phyloP scores from a whole-genome alignment of 176 grass and related monocot species.

The Phoenix roebelenii region DNA sequence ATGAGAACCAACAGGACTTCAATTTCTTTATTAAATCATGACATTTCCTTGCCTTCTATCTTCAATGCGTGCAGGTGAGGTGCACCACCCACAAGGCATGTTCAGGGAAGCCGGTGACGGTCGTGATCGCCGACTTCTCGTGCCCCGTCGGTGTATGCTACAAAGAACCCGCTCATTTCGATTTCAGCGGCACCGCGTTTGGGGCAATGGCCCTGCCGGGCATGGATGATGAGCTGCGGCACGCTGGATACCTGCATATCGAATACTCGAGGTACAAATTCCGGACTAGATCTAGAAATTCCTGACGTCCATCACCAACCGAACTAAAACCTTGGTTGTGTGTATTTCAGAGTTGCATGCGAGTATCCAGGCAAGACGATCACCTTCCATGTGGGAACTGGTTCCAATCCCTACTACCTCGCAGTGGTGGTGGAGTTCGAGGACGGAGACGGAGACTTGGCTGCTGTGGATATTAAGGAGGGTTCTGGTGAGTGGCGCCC shows the following conservation, averaged over 20 bases:
- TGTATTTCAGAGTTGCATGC: constrained; percentile 44
- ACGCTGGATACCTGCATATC: constrained; percentile 39
- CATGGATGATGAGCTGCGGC: constrained; percentile 42
- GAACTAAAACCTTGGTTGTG: too few species aligned
- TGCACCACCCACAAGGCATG: constrained; percentile 39
- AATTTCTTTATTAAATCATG: too few species aligned
- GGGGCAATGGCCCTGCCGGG: constrained; percentile 57
- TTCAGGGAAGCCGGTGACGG: constrained; percentile 55
- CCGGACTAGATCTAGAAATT: too few species aligned
- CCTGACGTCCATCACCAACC: too few species aligned
- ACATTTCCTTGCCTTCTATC: constrained; percentile 8
- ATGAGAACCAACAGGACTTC: too few species aligned
- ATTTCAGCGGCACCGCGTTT: constrained; percentile 80
- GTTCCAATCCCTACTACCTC: constrained; percentile 56
- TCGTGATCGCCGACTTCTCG: constrained; percentile 51
- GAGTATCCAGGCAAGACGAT: constrained; percentile 44
- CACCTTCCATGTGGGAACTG: constrained; percentile 50
- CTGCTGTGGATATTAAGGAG: constrained; percentile 39
- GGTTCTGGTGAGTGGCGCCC: constrained; percentile 21
- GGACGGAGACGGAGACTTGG: constrained; percentile 55
- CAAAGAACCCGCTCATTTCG: constrained; percentile 38
- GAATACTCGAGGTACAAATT: constrained; percentile 43
- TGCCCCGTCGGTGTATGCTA: constrained; percentile 43
- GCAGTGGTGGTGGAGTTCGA: constrained; percentile 70
- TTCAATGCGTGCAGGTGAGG: constrained; percentile 36